Percentiles rank a stretch among this genome's conserved stretches.
Evolutionary conservation across 1,284 basidiomycete genomes (phyloP).

Genomic region (Pyrrhoderma lamaoense): DNA sequence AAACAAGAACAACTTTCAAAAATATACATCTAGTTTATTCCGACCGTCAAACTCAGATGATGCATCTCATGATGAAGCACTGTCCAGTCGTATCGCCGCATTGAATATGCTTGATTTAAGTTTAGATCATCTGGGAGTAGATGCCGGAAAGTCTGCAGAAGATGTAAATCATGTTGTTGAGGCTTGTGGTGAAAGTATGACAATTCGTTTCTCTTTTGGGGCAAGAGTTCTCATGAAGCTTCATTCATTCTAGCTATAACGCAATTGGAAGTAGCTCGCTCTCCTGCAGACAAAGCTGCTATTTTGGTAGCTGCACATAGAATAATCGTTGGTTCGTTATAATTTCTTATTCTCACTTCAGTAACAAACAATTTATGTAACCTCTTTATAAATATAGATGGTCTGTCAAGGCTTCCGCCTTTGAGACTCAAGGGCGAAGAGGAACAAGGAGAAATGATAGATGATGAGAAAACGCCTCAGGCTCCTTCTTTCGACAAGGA

Average conservation of each 20-base stretch:
- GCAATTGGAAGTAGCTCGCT: slow-evolving; percentile 52
- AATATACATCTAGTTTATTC: slow-evolving; percentile 42
- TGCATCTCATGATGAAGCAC: slow-evolving; percentile 76
- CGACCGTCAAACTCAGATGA: slow-evolving; percentile 68
- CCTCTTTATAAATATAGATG: slow-evolving; percentile 39
- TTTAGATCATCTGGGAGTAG: slow-evolving; percentile 80
- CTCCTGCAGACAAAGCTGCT: slow-evolving; percentile 73
- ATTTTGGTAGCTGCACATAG: slow-evolving; percentile 80
- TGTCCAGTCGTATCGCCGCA: slow-evolving; percentile 83
- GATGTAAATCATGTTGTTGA: slow-evolving; percentile 63
- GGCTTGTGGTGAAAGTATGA: slow-evolving; percentile 71
- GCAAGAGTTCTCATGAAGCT: slow-evolving; percentile 15
- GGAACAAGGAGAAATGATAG: slow-evolving; percentile 25
- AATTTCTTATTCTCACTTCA: neutral
- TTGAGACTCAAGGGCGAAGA: slow-evolving; percentile 57
- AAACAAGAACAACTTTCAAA: too few relatives aligned
- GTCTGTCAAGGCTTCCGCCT: slow-evolving; percentile 58
- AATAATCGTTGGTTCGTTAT: slow-evolving; percentile 61
- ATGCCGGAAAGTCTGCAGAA: slow-evolving; percentile 45
- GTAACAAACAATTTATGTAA: neutral
- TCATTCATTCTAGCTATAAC: slow-evolving; percentile 48
- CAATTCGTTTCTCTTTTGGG: neutral
- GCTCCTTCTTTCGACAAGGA: slow-evolving; percentile 24
- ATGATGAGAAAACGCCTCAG: slow-evolving; percentile 31
- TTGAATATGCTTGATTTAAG: slow-evolving; percentile 84